These are phyloP conservation scores for Annulohypoxylon truncatum DNA, from an alignment of 2,329 filamentous ascomycete genomes.

Conservation along the genomic window DNA sequence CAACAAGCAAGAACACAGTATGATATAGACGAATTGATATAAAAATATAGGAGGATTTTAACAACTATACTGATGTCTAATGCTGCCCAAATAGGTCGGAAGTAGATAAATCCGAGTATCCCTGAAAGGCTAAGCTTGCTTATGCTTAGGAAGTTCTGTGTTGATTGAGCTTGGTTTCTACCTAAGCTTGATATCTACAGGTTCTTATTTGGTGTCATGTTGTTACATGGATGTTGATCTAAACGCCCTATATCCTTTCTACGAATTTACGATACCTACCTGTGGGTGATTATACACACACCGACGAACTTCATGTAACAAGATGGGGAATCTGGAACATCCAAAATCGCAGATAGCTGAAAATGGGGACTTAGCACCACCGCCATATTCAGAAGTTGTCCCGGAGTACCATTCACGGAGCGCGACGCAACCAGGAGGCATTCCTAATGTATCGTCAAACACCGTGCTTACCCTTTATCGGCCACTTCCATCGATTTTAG, in stretches of 20 bases:
- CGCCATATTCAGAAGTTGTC: background rate
- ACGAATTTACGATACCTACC: too few relatives aligned
- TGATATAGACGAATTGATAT: background rate
- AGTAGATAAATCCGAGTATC: background rate
- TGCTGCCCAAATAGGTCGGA: background rate
- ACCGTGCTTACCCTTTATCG: constrained; percentile 7
- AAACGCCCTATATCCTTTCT: too few relatives aligned
- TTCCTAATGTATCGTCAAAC: background rate
- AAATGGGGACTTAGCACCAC: background rate
- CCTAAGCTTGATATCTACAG: background rate
- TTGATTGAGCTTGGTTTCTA: background rate
- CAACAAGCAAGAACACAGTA: background rate
- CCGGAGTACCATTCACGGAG: background rate
- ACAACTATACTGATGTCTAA: background rate
- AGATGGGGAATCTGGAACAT: background rate
- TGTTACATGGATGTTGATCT: background rate
- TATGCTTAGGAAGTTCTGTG: background rate
- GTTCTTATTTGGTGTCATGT: background rate
- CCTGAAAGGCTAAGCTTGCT: background rate
- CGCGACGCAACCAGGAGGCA: background rate
- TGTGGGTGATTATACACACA: too few relatives aligned
- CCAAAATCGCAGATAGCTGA: background rate
- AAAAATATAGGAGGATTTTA: background rate
- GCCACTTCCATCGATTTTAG: constrained; percentile 42
- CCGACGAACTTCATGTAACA: too few relatives aligned